Conservation (phyloP, 306 rosid genomes). For the Vigna angularis region DNA sequence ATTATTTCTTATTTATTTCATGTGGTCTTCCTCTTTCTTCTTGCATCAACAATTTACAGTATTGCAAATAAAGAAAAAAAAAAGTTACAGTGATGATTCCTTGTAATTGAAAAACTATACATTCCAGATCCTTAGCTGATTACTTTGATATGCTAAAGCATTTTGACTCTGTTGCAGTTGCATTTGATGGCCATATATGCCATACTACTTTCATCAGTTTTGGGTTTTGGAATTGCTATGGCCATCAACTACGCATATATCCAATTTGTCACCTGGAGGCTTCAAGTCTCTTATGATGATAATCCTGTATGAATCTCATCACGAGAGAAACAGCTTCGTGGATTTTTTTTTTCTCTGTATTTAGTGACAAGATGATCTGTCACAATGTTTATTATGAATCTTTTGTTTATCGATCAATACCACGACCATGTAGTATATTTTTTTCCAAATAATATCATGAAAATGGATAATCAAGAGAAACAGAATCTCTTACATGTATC, state of each 20-base stretch:
- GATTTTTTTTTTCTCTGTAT: slow-evolving; percentile 25
- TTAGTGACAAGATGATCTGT: slow-evolving; percentile 19
- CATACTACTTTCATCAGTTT: slow-evolving; percentile 71
- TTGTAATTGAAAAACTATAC: slow-evolving; percentile 1
- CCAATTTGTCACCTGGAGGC: slow-evolving; percentile 72
- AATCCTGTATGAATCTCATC: slow-evolving; percentile 59
- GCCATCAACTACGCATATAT: slow-evolving; percentile 68
- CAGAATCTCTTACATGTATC: slow-evolving; percentile 10
- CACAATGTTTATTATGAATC: slow-evolving; percentile 12
- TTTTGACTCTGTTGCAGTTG: slow-evolving; percentile 64
- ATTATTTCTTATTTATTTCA: no score
- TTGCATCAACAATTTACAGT: slow-evolving; percentile 3
- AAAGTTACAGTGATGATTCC: not conserved
- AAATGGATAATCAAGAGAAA: slow-evolving; percentile 32
- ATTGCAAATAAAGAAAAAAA: not conserved
- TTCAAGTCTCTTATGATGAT: slow-evolving; percentile 58
- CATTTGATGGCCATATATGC: slow-evolving; percentile 73
- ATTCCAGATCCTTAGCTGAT: not conserved
- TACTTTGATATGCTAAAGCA: slow-evolving; percentile 37
- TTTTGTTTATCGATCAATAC: slow-evolving; percentile 23
- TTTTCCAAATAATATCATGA: slow-evolving; percentile 20
- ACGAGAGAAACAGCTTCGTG: slow-evolving; percentile 35
- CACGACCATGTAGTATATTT: slow-evolving; percentile 13
- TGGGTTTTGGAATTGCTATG: slow-evolving; percentile 88
- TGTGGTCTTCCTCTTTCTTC: not conserved